phyloP scores from a whole-genome alignment of 306 rosid genomes.

The Sicyos edulis region DNA sequence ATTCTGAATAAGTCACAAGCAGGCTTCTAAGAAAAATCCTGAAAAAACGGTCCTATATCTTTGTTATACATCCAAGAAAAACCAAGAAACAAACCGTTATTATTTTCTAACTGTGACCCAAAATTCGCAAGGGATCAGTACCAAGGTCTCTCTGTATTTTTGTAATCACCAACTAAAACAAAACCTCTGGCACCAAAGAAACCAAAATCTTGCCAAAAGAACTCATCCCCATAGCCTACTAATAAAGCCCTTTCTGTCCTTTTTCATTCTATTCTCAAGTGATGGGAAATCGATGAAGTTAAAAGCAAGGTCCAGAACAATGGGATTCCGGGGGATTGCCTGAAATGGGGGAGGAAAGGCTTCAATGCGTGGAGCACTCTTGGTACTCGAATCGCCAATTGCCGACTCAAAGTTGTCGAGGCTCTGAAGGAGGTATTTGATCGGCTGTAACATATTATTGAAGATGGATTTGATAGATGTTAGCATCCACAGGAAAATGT shows the following conservation, averaged over 20 bases:
- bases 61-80: conserved; percentile 7
- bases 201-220: conserved; percentile 1
- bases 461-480: background rate
- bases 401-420: conserved; percentile 45
- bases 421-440: conserved; percentile 46
- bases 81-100: background rate
- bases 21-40: conserved; percentile 5
- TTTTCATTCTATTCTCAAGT: conserved; percentile 47
- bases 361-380: conserved; percentile 36
- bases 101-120: background rate
- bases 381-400: conserved; percentile 34
- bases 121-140: background rate
- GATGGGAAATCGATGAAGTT: conserved; percentile 54
- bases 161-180: background rate
- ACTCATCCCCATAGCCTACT: conserved; percentile 56
- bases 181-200: background rate
- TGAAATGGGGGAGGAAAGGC: conserved; percentile 43
- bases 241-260: conserved; percentile 48
- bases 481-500: background rate
- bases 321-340: conserved; percentile 48
- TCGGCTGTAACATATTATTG: conserved; percentile 24
- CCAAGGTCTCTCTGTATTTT: background rate
- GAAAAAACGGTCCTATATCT: background rate
- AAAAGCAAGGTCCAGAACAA: conserved; percentile 47
- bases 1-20: background rate